Evolutionary conservation across 192 early-diverging fungal genomes (phyloP).

Genomic region (Coemansia sp.): DNA sequence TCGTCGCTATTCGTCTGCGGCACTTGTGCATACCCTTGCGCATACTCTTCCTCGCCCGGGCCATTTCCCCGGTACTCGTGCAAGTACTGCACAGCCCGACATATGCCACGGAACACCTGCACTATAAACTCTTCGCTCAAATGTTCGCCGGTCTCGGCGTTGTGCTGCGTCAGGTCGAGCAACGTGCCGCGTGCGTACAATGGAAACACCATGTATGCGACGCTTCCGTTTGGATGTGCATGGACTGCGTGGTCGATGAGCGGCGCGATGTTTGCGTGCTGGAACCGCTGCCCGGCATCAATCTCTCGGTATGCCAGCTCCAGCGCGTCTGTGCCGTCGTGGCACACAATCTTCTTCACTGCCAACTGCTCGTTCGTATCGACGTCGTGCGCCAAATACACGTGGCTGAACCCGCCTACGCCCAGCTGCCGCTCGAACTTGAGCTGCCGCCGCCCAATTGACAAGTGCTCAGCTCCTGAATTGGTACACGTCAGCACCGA

Average conservation of each 20-base stretch:
- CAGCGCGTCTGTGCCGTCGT: conserved; percentile 58
- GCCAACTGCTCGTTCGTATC: conserved; percentile 56
- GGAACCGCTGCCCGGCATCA: conserved; percentile 65
- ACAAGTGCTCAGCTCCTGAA: conserved; percentile 21
- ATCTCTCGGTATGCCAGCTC: conserved; percentile 67
- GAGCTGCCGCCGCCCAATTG: conserved; percentile 62
- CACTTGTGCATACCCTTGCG: background rate
- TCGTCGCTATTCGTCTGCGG: conserved; percentile 28
- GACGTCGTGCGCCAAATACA: conserved; percentile 62
- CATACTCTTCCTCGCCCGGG: background rate
- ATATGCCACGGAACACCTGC: conserved; percentile 58
- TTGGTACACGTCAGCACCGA: conserved; percentile 43
- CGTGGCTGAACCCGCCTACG: conserved; percentile 75
- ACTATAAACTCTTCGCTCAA: conserved; percentile 63
- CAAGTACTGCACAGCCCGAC: conserved; percentile 58
- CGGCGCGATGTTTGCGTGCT: conserved; percentile 62
- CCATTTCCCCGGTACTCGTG: conserved; percentile 48
- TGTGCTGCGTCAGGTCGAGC: conserved; percentile 57
- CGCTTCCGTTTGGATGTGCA: conserved; percentile 7
- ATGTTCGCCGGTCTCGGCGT: conserved; percentile 50
- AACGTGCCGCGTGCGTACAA: conserved; percentile 62
- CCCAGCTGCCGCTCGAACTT: conserved; percentile 62
- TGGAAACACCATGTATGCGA: conserved; percentile 71
- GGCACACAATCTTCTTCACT: conserved; percentile 68
- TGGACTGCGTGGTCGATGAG: conserved; percentile 37